Base-by-base conservation (phyloP, 257 asterid genomes). In the Solanum chiquidenum region DNA sequence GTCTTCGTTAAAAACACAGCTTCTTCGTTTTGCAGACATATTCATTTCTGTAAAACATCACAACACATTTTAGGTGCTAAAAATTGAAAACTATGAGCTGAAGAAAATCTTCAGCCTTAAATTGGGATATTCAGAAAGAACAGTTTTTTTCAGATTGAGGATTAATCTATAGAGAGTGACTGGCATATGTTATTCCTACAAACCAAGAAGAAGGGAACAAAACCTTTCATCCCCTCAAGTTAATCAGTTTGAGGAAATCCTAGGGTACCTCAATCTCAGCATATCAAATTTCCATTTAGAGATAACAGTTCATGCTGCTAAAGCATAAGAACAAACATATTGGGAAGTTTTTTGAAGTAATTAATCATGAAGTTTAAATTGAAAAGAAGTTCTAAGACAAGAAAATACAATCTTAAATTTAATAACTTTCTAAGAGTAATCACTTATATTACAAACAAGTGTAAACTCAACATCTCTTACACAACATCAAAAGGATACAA, bases 1-100 rank as follows among this genome's bases (percentile, higher is more conserved):
- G 87, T 90, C 92, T 55, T 84, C 76, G 16, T 75, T 46, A 49
- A 49, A 49, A 37, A 49, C 16, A 82, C 42, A 29, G 40, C 69
- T 82, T 6, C 42, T 82, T 80, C 20, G 12, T 2, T 35, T 82
- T 46, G 85, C 2, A 27, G 69, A 82, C 68, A 49, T n/a, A 25
- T 49, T 82, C 68, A 49, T 6, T 82, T 49, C 69, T 82, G 85
- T 44, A 82, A 16, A 52, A 49, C 85, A 49, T 16, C 40, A 29
- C 13, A 18, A 18, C 44, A 82, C 13, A 49, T 82, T 46, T 82
- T 82, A 82, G 85, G 85, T 49, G 27, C 5, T 1, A 49, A 6
- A 80, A 82, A 9, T 46, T 82, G 85, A 52, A 80, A 82, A 37
- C 44, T 46, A 82, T 49, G 85, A 82, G 37, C 13, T 29, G 68